Evolutionary conservation across 345 rosid species (phyloP).

Genomic region (Eucalyptus lansdowneana): DNA sequence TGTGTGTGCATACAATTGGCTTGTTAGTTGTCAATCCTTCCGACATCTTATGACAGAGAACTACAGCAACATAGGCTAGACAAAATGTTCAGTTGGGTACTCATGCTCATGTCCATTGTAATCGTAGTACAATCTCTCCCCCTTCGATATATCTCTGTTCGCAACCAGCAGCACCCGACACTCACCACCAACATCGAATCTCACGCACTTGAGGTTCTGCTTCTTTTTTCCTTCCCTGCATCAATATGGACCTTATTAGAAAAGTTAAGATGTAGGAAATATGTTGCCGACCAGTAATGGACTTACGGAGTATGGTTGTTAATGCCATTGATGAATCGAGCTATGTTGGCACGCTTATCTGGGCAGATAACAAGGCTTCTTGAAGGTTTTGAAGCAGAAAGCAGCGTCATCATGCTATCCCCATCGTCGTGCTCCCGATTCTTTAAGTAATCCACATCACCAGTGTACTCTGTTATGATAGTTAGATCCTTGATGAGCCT

Average conservation of each 20-base stretch:
- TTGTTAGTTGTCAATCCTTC: background rate
- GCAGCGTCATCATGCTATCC: slow-evolving; percentile 95
- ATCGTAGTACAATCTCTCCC: slow-evolving; percentile 88
- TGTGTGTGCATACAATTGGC: background rate
- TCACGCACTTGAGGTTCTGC: slow-evolving; percentile 92
- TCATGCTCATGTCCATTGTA: slow-evolving; percentile 87
- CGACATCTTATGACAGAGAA: background rate
- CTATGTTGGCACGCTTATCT: slow-evolving; percentile 63
- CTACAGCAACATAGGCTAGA: slow-evolving; percentile 18
- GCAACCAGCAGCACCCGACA: slow-evolving; percentile 82
- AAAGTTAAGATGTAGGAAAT: background rate
- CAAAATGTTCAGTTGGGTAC: slow-evolving; percentile 94
- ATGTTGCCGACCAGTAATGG: background rate
- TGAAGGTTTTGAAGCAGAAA: slow-evolving; percentile 45
- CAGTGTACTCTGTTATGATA: slow-evolving; percentile 74
- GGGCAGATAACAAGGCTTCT: slow-evolving; percentile 88
- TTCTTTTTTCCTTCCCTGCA: slow-evolving; percentile 93
- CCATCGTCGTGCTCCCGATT: slow-evolving; percentile 80
- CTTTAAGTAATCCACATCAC: slow-evolving; percentile 80
- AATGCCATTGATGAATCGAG: slow-evolving; percentile 89
- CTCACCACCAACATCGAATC: slow-evolving; percentile 70
- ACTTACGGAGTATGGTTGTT: slow-evolving; percentile 86
- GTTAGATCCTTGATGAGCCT: slow-evolving; percentile 71
- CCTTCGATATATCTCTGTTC: slow-evolving; percentile 64
- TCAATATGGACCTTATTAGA: background rate